phyloP scores from a whole-genome alignment of 208 protist species.

The Trichomonas tenax region DNA sequence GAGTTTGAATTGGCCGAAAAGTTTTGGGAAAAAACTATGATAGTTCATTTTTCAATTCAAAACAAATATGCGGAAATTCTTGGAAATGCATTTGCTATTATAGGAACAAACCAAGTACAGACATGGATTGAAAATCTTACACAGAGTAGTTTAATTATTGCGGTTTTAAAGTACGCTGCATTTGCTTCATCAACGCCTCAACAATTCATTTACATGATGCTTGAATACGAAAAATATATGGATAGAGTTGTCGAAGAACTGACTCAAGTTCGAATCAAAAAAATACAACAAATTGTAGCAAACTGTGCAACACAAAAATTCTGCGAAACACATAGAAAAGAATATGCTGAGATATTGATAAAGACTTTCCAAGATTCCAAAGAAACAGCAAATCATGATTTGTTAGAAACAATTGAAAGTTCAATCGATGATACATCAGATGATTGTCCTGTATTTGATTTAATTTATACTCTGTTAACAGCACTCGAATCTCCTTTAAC shows the following conservation, averaged over 20 bases:
- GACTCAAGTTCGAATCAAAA: background rate
- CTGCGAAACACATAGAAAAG: background rate
- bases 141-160: background rate
- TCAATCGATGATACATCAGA: background rate
- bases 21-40: background rate
- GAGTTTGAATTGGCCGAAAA: background rate
- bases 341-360: background rate
- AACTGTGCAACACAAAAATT: background rate
- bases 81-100: background rate
- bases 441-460: background rate
- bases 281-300: background rate
- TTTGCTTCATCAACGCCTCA: background rate
- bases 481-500: background rate
- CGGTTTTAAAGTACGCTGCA: background rate
- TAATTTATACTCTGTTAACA: background rate
- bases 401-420: background rate
- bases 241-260: background rate
- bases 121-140: background rate
- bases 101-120: background rate
- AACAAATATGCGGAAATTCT: background rate
- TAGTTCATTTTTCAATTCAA: background rate
- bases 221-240: background rate
- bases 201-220: background rate
- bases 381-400: background rate
- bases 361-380: background rate